These are phyloP conservation scores for Candida anutae DNA, from an alignment of 1,139 yeast genomes.

Conservation along the genomic window DNA sequence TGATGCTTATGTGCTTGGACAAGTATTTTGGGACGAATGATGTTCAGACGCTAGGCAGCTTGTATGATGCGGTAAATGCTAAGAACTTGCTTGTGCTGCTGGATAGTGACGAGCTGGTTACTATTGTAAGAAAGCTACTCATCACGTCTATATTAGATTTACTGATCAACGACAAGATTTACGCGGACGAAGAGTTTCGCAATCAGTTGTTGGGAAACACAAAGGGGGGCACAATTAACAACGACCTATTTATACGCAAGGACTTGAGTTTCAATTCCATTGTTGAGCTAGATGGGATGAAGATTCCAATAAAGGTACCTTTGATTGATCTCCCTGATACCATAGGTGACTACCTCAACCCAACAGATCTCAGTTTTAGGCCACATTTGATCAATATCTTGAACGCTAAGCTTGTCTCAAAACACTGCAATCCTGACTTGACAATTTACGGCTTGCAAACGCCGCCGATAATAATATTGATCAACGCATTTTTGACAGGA, in stretches of 20 bases:
- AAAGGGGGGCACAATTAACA: conserved; percentile 19
- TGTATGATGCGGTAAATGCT: conserved; percentile 30
- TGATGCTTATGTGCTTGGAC: conserved; percentile 48
- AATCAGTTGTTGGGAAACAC: conserved; percentile 31
- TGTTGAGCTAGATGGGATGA: conserved; percentile 30
- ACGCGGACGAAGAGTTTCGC: conserved; percentile 32
- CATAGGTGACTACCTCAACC: conserved; percentile 40
- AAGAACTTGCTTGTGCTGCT: conserved; percentile 24
- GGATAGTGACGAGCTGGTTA: conserved; percentile 20
- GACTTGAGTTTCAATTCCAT: conserved; percentile 39
- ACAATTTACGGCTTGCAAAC: conserved; percentile 51
- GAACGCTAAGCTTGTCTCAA: conserved; percentile 24
- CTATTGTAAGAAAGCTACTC: conserved; percentile 29
- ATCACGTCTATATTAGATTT: conserved; percentile 40
- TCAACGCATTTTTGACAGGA: conserved; percentile 53
- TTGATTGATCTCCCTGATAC: conserved; percentile 34
- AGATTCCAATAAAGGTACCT: conserved; percentile 38
- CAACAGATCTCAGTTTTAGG: conserved; percentile 39
- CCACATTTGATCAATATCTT: conserved; percentile 33
- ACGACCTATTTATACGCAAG: conserved; percentile 33
- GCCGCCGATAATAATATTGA: conserved; percentile 49
- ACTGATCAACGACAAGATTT: conserved; percentile 39
- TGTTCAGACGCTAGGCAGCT: conserved; percentile 13
- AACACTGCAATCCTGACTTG: conserved; percentile 25
- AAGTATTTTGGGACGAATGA: conserved; percentile 27